Conservation (phyloP, 352 stramenopile genomes). For the Pythium sp. region DNA sequence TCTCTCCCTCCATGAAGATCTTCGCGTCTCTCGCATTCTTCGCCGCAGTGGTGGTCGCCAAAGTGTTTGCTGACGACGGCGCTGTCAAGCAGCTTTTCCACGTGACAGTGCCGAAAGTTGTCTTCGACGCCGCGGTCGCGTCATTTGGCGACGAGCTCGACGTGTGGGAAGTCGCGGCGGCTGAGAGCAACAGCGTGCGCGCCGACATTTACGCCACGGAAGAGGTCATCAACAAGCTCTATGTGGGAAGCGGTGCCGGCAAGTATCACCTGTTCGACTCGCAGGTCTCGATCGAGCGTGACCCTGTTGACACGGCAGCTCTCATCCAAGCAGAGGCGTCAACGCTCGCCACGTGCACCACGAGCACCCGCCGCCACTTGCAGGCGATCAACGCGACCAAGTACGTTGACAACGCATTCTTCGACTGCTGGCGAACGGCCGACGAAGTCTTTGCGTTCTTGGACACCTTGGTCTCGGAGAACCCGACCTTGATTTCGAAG, state of each 20-base stretch:
- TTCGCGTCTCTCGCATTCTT: constrained; percentile 21
- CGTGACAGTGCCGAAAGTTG: constrained; percentile 26
- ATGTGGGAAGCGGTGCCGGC: not conserved
- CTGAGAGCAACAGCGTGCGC: not conserved
- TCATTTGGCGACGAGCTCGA: constrained; percentile 11
- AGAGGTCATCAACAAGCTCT: constrained; percentile 5
- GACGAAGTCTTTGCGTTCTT: constrained; percentile 28
- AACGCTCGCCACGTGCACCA: constrained; percentile 6
- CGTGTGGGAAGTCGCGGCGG: constrained; percentile 6
- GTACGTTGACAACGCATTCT: constrained; percentile 27
- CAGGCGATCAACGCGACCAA: not conserved
- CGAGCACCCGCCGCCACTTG: constrained; percentile 5
- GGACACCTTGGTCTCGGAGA: constrained; percentile 14
- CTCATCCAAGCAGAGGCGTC: constrained; percentile 1
- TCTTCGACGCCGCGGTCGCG: constrained; percentile 11
- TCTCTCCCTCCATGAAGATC: constrained; percentile 23
- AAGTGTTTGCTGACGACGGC: constrained; percentile 15
- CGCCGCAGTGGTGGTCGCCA: constrained; percentile 12
- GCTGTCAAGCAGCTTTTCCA: constrained; percentile 29
- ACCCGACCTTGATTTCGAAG: constrained; percentile 18
- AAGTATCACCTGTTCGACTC: not conserved
- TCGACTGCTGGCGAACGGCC: constrained; percentile 28
- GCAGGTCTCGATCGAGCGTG: not conserved
- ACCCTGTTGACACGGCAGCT: not conserved
- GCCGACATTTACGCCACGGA: constrained; percentile 14